Base-by-base conservation (phyloP, 2,329 filamentous ascomycete species). In the Aspergillus awamori region DNA sequence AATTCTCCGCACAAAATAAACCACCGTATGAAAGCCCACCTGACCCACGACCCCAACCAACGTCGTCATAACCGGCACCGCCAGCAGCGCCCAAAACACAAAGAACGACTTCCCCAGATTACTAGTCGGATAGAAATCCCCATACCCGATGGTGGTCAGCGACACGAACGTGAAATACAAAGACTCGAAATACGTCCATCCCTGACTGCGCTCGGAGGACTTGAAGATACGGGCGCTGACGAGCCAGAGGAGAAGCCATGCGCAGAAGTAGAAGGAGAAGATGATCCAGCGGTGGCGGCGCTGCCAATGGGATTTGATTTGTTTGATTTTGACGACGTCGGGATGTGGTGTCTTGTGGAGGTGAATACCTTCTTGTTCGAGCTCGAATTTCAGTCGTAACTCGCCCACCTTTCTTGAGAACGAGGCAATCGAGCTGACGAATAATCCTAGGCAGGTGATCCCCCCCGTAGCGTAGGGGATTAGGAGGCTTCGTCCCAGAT, bases 401-500 rank as follows among this genome's bases (percentile, higher is more conserved):
- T 51, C 33, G 30, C 43, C n/a, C n/a, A 45, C 13, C 1, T 30
- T 11, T 2, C 13, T 26, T 2, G 38, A 36, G 7, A 59, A 59
- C 5, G 56, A 59, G 4, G 83, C 75, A 26, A 86, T 81, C 3
- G 81, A 83, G 7, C 82, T 82, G 48, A 86, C 77, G 20, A 86
- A 82, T 8, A 86, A 73, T 80, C 84, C 84, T 15, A 86, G 74
- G 47, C 80, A 82, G 5, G 86, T 74, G 26, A 86, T 82, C 1
- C 84, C 84, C 5, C 82, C 82, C 33, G 86, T 80, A 1, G 83
- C 83, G 56, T 80, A 86, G 0, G 83, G 83, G 61, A 86, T 84
- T 1, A 86, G 67, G 0, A 86, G 69, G 3, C 79, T 77, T 38
- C 83, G 76, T 2, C 82, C 83, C 2, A 81, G 68, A 60, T 82